Evolutionary conservation across 2,329 filamentous ascomycete genomes (phyloP).

Genomic region (Colletotrichum coccodes): DNA sequence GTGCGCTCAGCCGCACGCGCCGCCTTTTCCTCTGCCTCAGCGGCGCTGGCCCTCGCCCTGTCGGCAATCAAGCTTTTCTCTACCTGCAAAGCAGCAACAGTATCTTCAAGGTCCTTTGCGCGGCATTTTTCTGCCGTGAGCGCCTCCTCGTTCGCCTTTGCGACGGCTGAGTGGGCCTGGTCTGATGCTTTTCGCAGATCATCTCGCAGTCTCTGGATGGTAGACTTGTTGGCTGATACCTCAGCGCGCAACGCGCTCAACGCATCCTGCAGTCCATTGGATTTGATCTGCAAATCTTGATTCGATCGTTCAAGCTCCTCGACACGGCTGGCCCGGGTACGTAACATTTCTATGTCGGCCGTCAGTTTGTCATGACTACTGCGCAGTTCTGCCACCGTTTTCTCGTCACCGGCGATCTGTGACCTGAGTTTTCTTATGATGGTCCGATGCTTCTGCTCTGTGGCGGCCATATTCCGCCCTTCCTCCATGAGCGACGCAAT

Average conservation of each 20-base stretch:
- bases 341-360: conserved; percentile 58
- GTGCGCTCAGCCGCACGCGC: conserved; percentile 78
- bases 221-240: conserved; percentile 69
- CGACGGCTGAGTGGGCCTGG: conserved; percentile 73
- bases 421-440: conserved; percentile 84
- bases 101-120: conserved; percentile 64
- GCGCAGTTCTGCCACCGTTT: conserved; percentile 68
- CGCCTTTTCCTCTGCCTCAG: conserved; percentile 79
- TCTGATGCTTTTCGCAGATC: conserved; percentile 76
- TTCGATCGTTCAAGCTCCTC: conserved; percentile 66
- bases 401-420: conserved; percentile 74
- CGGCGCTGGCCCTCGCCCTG: conserved; percentile 67
- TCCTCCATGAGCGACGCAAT: conserved; percentile 93
- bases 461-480: conserved; percentile 86
- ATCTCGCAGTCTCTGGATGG: conserved; percentile 73
- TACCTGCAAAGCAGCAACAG: conserved; percentile 73
- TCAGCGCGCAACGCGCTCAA: conserved; percentile 71
- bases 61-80: conserved; percentile 83
- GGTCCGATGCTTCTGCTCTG: conserved; percentile 84
- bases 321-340: conserved; percentile 58
- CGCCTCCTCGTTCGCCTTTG: conserved; percentile 73
- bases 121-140: conserved; percentile 71
- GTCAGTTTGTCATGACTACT: conserved; percentile 68
- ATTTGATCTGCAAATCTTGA: conserved; percentile 36
- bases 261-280: conserved; percentile 44